Conservation (phyloP, 768 basidiomycete species). For the Panellus pusillus region DNA sequence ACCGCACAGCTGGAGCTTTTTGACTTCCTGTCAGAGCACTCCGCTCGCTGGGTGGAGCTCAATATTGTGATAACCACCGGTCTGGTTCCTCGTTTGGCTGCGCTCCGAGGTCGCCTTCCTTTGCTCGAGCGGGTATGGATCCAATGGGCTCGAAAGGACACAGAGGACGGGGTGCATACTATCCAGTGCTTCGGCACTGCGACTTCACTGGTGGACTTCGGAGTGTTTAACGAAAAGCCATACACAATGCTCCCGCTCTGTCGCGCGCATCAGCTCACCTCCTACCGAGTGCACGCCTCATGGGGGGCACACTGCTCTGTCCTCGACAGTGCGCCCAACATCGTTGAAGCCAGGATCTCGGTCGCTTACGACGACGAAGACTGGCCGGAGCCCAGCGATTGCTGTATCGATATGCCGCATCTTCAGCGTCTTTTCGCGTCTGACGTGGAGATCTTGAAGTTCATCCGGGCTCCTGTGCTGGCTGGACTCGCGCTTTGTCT, state of each 20-base stretch:
- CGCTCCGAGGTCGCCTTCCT: not conserved
- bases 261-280: slow-evolving; percentile 3
- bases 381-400: too few species aligned
- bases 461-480: too few species aligned
- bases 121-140: not conserved
- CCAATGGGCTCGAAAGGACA: not conserved
- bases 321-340: not conserved
- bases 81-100: not conserved
- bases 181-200: not conserved
- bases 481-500: too few species aligned
- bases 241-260: not conserved
- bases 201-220: not conserved
- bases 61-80: not conserved
- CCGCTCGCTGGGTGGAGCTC: not conserved
- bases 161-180: not conserved
- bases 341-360: not conserved
- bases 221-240: not conserved
- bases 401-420: too few species aligned
- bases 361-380: too few species aligned
- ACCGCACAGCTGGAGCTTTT: not conserved
- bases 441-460: too few species aligned
- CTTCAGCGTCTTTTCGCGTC: too few species aligned
- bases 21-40: not conserved
- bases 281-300: not conserved
- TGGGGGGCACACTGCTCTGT: not conserved